Base-by-base conservation (phyloP, 2,329 filamentous ascomycete genomes). In the Beauveria brongniartii region DNA sequence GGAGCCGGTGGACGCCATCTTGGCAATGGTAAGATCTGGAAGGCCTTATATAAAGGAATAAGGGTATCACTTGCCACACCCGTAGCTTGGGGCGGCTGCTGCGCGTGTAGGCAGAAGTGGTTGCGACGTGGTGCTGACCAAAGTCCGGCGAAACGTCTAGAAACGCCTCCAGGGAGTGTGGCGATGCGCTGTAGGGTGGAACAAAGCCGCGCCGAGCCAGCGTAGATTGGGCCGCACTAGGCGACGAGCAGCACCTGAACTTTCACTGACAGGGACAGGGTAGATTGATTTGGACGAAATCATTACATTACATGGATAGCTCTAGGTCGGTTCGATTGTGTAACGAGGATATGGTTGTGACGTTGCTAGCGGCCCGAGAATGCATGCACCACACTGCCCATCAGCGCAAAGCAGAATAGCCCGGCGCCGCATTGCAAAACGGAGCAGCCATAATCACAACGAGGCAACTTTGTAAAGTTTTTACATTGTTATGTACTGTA, bases 1-100 rank as follows among this genome's bases (percentile, higher is more conserved):
- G 59, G 67, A 64, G 62, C 75, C 61, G 50, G 80, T 77, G 64
- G 82, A 80, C 40, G 82, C 75, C 84, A 87, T 86, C 64, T 58
- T 75, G 72, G 10, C 50, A 22, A 22, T 12, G 34, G 28, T 9
- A 12, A 41, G 46, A 14, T 30, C 12, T 16, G 14, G 14, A 37
- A 14, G 16, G 9, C 28, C 18, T 59, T 56, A 55, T 53, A 55
- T 54, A 53, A 22, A 48, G n/a, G 6, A 12, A 22, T 14, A 34
- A 22, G 43, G 22, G 34, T 20, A 5, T 61, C 2, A 3, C 43
- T 61, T 24, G 58, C 30, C 51, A 55, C 58, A 9, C 30, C 12
- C 18, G 22, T 30, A 20, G 24, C 20, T 46, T 22, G 24, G 20
- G 16, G 14, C 26, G 48, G 44, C 30, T 12, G 51, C 20, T 18